Base-by-base conservation (phyloP, 1,284 basidiomycete species). In the Taiwanofungus camphoratus region DNA sequence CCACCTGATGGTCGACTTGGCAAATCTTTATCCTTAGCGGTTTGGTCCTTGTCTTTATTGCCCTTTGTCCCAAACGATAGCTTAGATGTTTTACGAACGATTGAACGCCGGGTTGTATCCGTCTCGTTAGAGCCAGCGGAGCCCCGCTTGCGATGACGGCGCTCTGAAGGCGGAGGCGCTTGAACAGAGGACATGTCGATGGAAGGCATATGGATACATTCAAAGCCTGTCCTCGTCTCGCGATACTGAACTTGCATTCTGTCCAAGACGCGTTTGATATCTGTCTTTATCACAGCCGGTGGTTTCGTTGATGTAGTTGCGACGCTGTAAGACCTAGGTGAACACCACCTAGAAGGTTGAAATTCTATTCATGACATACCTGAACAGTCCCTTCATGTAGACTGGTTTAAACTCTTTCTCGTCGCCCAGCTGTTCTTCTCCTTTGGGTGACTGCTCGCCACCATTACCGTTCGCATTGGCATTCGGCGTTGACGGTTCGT, bases 201-300 rank as follows among this genome's bases (percentile, higher is more conserved):
- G 20, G 89, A 92, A 0, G 95, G 95, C 39, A 90, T 68, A 62
- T 98, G 93, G 19, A 95, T 87, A 65, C 95, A 99, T 63, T 98
- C 95, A 61, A 94, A 99, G 0, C 95, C 95, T 43, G 82, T 77
- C 61, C 84, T 87, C 55, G 83, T 92, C 61, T 94, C 90, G 30
- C 91, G 79, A 63, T 95, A 92, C 63, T 92, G 91, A 37, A 99
- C 87, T 48, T 94, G 92, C 77, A 98, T 91, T 36, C 92, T 79
- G 54, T 95, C 90, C 32, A 99, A 73, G 1, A 97, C 92, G 13
- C 82, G 79, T 34, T 81, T 76, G 50, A 99, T 84, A 62, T 97
- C 93, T 27, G 75, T 69, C 57, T 92, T 87, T 64, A 98, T 83
- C 11, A 80, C 74, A 5, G 76, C 68, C 2, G 92, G 87, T 7